These are phyloP conservation scores for Botryotinia narcissicola DNA, from an alignment of 2,329 filamentous ascomycete species.

Conservation along the genomic window DNA sequence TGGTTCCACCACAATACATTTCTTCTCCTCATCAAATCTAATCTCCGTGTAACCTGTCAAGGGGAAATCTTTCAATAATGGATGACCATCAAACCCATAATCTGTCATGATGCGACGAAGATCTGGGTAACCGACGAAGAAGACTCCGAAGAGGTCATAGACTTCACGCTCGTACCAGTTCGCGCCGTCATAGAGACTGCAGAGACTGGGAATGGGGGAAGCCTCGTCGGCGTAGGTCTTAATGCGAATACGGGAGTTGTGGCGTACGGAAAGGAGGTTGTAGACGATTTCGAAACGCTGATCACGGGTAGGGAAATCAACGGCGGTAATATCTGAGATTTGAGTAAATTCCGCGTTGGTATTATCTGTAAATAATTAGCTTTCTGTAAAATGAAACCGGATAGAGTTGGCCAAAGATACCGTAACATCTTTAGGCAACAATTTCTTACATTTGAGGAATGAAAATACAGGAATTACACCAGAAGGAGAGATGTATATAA, in stretches of 20 bases:
- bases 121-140: slow-evolving; percentile 94
- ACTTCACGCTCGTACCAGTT: slow-evolving; percentile 99
- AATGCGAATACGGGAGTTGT: slow-evolving; percentile 94
- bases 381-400: neutral
- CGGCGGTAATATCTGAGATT: slow-evolving; percentile 86
- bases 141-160: slow-evolving; percentile 96
- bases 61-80: slow-evolving; percentile 95
- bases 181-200: slow-evolving; percentile 83
- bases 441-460: slow-evolving; percentile 71
- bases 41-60: slow-evolving; percentile 98
- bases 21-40: slow-evolving; percentile 99
- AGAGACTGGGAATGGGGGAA: slow-evolving; percentile 86
- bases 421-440: neutral
- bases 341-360: slow-evolving; percentile 96
- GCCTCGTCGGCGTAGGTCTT: slow-evolving; percentile 99
- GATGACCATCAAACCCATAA: slow-evolving; percentile 98
- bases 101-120: slow-evolving; percentile 98
- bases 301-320: slow-evolving; percentile 93
- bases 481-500: slow-evolving; percentile 84
- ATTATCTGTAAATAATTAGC: slow-evolving; percentile 61
- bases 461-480: slow-evolving; percentile 88
- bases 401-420: neutral
- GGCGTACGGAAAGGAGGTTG: slow-evolving; percentile 91
- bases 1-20: slow-evolving; percentile 96
- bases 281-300: slow-evolving; percentile 98